Base-by-base conservation (phyloP, 768 basidiomycete species). In the Lactarius psammicola region DNA sequence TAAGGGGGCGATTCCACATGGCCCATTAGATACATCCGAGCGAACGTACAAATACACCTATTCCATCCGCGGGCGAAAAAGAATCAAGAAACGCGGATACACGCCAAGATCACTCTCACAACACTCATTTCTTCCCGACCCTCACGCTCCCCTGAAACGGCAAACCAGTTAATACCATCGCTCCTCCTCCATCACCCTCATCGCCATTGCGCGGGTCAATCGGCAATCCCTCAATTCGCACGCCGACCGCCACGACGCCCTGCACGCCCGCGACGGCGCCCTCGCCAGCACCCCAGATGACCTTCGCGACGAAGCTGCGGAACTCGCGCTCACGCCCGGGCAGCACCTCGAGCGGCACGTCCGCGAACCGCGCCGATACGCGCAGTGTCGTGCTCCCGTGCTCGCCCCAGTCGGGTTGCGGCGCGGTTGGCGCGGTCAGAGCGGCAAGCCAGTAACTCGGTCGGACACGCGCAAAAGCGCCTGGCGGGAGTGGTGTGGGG, bases 291-390 rank as follows among this genome's bases (percentile, higher is more conserved):
- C 68, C 59, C 38, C 68, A 68, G 6, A 68, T 63, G 42, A 90
- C 91, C 86, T 94, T 94, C 68, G 81, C 76, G 18, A 94, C 84
- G 66, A 94, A 94, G 61, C 81, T 79, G 66, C 87, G 85, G 68
- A 94, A 92, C 71, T 89, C 84, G 67, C 81, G 85, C 74, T 92
- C 83, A 51, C 92, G 82, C 7, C 92, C 90, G 0, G 91, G 90
- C 0, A 94, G 78, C 11, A 94, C 88, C 63, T 91, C 78, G 34
- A 94, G 76, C 15, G 92, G 90, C 13, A 91, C 87, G 69, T 93
- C 88, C 2, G 82, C 79, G 56, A 94, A 82, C 68, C 81, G 80
- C 9, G 92, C 89, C 0, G 82, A 80, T 13, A 94, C 84, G 0
- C 77, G 76, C 68, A 86, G 86, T 4, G 80, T 77, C 1, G 84